Base-by-base conservation (phyloP, 352 stramenopile genomes). In the Pythium myriotylum region DNA sequence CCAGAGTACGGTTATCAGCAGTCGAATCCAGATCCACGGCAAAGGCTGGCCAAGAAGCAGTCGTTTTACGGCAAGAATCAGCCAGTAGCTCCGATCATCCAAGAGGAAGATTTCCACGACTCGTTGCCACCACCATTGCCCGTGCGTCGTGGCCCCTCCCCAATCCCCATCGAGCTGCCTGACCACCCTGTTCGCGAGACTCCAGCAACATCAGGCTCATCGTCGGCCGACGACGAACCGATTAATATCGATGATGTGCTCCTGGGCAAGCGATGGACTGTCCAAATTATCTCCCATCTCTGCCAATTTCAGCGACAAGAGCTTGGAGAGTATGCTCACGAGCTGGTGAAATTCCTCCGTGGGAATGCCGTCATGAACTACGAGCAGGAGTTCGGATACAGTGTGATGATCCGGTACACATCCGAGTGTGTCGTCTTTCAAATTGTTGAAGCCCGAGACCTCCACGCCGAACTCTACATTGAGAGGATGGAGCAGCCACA, bases 261-360 rank as follows among this genome's bases (percentile, higher is more conserved):
- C 24, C 40, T 72, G 8, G 43, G 63, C 27, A 59, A 65, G 39
- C 58, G 54, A 29, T 77, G 66, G 61, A 69, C 66, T 20, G 39
- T 77, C n/a, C 66, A 77, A 41, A 52, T 67, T 29, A 67, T 74
- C 39, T 77, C 70, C 19, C 54, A 67, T 19, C 35, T 77, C 9
- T 74, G 62, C 53, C 50, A 68, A 33, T 72, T 72, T 33, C 47
- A 68, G 41, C 55, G 54, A 3, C 43, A 49, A 10, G 59, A 72
- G 29, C 41, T 72, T 4, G 27, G 59, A 16, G 49, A 59, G 19
- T 72, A 72, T 37, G 65, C 61, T 2, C 47, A 65, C n/a, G 65
- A 72, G 17, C 65, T 72, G 10, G 61, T 72, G 19, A 74, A 69
- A 32, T 72, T 65, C 29, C 19, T 70, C 24, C 66, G 69, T 19